Base-by-base conservation (phyloP, 2,329 filamentous ascomycete species). In the Dendryphion nanum region DNA sequence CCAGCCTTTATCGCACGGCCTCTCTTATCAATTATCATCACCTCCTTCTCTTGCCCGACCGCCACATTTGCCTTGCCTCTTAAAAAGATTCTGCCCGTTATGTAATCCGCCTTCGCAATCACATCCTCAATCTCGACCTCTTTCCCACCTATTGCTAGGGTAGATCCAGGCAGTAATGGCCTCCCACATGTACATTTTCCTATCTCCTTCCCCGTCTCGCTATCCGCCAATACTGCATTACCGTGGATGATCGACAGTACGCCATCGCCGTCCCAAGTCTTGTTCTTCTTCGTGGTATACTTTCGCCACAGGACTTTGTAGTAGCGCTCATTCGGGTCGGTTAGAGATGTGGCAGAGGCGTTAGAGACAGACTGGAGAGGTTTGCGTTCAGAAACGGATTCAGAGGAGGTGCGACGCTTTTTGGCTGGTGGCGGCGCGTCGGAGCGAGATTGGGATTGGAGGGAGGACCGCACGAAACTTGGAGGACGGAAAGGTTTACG, bases 241-340 rank as follows among this genome's bases (percentile, higher is more conserved):
- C 81, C 81, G 23, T 72, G 74, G 2, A 68, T 63, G 3, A 83
- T 70, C 4, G 72, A 70, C 6, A 87, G 69, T 2, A 86, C 72
- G 2, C 82, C 84, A 62, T 88, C 84, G 2, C 83, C 83, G 53
- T 87, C 83, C 83, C 84, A 88, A 4, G 82, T 87, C 59, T 87
- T 87, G 62, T 87, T 79, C 65, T 87, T 88, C 61, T 86, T 87
- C 5, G 70, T 76, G 0, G 82, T 85, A 35, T 76, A 78, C 60
- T 85, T 86, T 15, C 84, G 78, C 83, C 71, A 74, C 13, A 74
- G 43, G 0, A 74, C 71, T 0, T 57, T 67, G 38, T 70, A 74
- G 43, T 71, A 73, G 32, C 51, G 55, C 26, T 51, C 63, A 28
- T 68, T 57, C 5, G 47, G 38, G 8, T 52, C 53, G 23, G 3